Evolutionary conservation across 1,284 basidiomycete species (phyloP).

Genomic region (Ceratobasidium sp.): DNA sequence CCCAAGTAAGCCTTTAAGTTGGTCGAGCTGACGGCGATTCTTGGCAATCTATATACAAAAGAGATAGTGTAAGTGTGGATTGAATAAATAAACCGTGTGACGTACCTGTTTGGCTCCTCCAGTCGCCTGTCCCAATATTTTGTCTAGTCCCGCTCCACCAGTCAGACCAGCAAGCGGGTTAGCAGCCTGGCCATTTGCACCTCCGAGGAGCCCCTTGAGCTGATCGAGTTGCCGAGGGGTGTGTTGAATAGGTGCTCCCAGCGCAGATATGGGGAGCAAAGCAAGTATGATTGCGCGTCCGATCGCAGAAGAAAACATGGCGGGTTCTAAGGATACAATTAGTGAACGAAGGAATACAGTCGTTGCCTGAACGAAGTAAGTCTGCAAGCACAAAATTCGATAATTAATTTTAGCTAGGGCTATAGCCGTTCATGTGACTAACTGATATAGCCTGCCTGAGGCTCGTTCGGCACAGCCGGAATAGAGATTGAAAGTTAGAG

Average conservation of each 20-base stretch:
- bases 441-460: constrained; percentile 38
- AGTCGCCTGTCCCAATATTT: not conserved
- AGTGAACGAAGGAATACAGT: not conserved
- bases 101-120: constrained; percentile 14
- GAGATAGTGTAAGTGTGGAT: not conserved
- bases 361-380: constrained; percentile 20
- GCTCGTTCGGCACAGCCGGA: constrained; percentile 36
- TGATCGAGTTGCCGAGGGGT: constrained; percentile 17
- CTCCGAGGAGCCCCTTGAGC: constrained; percentile 27
- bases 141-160: constrained; percentile 5
- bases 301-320: not conserved
- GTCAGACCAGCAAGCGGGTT: not conserved
- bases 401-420: not conserved
- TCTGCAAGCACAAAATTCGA: not conserved
- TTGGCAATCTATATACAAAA: too few species aligned
- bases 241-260: constrained; percentile 22
- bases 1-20: constrained; percentile 31
- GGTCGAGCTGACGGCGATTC: constrained; percentile 4
- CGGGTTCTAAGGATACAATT: not conserved
- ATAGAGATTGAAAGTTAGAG: not conserved
- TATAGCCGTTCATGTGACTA: not conserved
- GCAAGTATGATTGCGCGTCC: constrained; percentile 11
- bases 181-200: not conserved
- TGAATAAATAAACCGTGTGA: not conserved
- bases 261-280: constrained; percentile 13